phyloP scores from a whole-genome alignment of 208 protist genomes.

The Acanthamoeba lugdunensis region DNA sequence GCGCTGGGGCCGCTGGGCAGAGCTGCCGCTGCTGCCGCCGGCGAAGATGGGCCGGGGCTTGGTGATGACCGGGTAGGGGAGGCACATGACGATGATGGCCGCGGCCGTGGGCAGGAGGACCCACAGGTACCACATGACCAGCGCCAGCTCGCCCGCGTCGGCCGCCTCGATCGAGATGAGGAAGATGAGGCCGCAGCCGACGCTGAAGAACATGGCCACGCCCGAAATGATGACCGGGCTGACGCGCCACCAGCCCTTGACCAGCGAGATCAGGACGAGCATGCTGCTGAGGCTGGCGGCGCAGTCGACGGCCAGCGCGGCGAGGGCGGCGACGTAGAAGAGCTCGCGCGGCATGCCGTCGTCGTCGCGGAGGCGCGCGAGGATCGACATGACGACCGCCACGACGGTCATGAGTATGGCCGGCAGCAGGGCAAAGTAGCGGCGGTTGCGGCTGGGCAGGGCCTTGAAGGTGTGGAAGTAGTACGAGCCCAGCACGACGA shows the following conservation, averaged over 20 bases:
- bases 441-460: background rate
- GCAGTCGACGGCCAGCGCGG: background rate
- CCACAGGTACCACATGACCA: conserved; percentile 7
- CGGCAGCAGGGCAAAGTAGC: background rate
- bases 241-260: conserved; percentile 45
- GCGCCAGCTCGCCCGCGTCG: background rate
- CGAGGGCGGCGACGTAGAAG: background rate
- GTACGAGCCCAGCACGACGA: background rate
- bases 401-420: background rate
- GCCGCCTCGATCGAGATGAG: conserved; percentile 17
- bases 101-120: background rate
- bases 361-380: conserved; percentile 17
- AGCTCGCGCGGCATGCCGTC: background rate
- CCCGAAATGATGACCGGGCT: conserved; percentile 22
- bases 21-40: background rate
- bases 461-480: conserved; percentile 26
- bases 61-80: conserved; percentile 16
- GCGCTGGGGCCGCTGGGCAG: background rate
- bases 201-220: background rate
- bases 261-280: conserved; percentile 18
- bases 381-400: background rate
- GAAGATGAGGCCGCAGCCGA: conserved; percentile 18
- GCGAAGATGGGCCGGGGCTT: no score
- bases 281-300: background rate
- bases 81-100: background rate